Evolutionary conservation across 2,329 filamentous ascomycete species (phyloP).

Genomic region (Thermoascus crustaceus): DNA sequence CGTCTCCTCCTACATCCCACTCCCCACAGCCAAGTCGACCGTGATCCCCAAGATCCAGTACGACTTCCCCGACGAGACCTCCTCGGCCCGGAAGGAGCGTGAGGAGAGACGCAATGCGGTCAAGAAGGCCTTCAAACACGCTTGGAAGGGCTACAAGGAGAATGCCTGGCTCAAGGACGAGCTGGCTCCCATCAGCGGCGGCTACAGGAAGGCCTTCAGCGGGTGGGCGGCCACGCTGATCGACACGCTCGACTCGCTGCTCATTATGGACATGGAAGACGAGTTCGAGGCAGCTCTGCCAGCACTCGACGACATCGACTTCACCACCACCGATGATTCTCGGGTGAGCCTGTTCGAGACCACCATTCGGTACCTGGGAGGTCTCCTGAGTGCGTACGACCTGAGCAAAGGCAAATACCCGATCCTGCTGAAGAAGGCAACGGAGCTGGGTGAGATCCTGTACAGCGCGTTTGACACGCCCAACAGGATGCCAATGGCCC

Average conservation of each 20-base stretch:
- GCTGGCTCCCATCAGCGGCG: conserved; percentile 62
- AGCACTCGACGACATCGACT: conserved; percentile 67
- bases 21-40: conserved; percentile 64
- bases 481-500: conserved; percentile 81
- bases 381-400: conserved; percentile 77
- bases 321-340: conserved; percentile 58
- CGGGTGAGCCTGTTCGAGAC: conserved; percentile 88
- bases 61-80: conserved; percentile 57
- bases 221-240: conserved; percentile 85
- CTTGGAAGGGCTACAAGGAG: conserved; percentile 75
- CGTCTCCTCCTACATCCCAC: conserved; percentile 57
- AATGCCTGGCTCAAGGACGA: conserved; percentile 85
- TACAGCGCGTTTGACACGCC: conserved; percentile 84
- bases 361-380: conserved; percentile 83
- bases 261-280: conserved; percentile 70
- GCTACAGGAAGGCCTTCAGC: conserved; percentile 72
- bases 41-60: conserved; percentile 70
- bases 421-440: conserved; percentile 66
- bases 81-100: conserved; percentile 52
- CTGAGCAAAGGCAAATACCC: conserved; percentile 64
- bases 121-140: conserved; percentile 64
- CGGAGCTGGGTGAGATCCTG: conserved; percentile 72
- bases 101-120: conserved; percentile 58
- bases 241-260: conserved; percentile 72
- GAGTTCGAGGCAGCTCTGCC: conserved; percentile 73